These are phyloP conservation scores for Syzygium oleosum DNA, from an alignment of 345 rosid species.

Conservation along the genomic window DNA sequence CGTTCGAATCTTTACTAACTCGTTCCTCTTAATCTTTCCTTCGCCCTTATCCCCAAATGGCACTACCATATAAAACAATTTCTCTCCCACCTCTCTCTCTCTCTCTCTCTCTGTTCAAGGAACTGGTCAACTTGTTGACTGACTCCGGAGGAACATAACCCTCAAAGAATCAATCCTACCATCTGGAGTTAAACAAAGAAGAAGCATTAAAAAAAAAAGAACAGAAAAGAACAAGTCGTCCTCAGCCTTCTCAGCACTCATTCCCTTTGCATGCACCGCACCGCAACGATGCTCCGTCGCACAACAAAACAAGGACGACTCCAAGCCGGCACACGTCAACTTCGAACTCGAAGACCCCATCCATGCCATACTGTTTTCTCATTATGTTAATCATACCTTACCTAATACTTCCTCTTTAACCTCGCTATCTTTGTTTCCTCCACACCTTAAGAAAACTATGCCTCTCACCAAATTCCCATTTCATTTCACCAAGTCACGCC, in stretches of 20 bases:
- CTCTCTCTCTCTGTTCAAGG: neutral
- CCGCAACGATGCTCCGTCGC: neutral
- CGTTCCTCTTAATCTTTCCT: neutral
- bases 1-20: neutral
- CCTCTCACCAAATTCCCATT: neutral
- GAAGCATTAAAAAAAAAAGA: neutral
- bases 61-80: neutral
- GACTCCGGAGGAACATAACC: neutral
- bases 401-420: neutral
- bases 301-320: neutral
- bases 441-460: neutral
- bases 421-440: neutral
- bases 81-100: neutral
- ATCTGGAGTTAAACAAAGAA: neutral
- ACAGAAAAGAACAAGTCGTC: neutral
- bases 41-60: neutral
- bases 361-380: neutral
- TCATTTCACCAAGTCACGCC: neutral
- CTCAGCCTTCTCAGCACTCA: neutral
- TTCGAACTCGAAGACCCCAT: neutral
- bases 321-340: neutral
- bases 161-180: neutral
- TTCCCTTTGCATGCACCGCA: neutral
- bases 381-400: neutral
- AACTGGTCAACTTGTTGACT: neutral